These are phyloP conservation scores for Pinus albicaulis DNA, from an alignment of 75 land plant genomes.

Conservation along the genomic window DNA sequence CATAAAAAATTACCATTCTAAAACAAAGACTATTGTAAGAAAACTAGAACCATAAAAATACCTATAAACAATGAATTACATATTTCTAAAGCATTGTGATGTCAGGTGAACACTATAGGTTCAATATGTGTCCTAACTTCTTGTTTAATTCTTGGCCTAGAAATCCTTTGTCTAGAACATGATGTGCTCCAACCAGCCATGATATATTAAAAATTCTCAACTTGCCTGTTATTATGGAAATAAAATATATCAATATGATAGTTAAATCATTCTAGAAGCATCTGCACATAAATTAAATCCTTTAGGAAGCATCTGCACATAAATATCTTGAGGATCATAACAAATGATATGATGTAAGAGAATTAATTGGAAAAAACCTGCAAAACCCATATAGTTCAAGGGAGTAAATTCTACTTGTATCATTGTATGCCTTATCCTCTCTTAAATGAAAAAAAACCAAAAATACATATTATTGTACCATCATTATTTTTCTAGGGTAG, in stretches of 20 bases:
- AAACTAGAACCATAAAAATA: constrained; percentile 17
- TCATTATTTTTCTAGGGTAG: constrained; percentile 29
- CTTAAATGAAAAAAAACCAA: not conserved
- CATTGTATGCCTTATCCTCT: not conserved
- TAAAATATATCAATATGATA: not conserved
- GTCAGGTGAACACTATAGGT: constrained; percentile 53
- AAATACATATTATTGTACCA: constrained; percentile 34
- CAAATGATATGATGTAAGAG: not conserved
- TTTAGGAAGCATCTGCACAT: not conserved
- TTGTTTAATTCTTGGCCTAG: constrained; percentile 70
- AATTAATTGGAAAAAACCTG: not conserved
- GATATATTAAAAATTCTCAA: constrained; percentile 59
- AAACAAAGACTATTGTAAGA: not conserved
- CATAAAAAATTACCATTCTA: not conserved
- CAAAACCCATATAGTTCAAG: not conserved
- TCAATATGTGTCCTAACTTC: constrained; percentile 53
- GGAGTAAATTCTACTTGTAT: too few relatives aligned
- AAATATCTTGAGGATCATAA: not conserved
- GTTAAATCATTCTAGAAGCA: not conserved
- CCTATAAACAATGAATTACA: constrained; percentile 73
- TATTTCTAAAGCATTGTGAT: constrained; percentile 48
- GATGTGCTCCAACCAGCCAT: constrained; percentile 61
- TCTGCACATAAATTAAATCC: not conserved
- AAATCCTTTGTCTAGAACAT: constrained; percentile 60
- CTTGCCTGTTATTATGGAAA: constrained; percentile 22